These are phyloP conservation scores for Hortaea werneckii DNA, from an alignment of 2,329 filamentous ascomycete genomes.

Conservation along the genomic window DNA sequence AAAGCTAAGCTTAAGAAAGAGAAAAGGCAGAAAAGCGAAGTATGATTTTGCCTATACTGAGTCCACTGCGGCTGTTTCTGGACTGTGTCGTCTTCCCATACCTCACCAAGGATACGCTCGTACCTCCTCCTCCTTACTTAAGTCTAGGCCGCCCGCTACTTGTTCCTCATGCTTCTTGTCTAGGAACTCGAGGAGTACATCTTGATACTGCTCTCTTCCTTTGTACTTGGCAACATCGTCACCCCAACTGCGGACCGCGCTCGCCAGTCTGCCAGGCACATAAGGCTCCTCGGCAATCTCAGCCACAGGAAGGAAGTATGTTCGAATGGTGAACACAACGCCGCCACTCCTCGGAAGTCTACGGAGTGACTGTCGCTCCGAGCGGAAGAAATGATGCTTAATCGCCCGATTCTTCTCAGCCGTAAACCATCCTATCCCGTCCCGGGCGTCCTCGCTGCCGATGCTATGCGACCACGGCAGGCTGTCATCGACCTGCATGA, in stretches of 20 bases:
- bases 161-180: constrained; percentile 67
- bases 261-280: constrained; percentile 68
- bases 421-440: constrained; percentile 59
- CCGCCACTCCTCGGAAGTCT: constrained; percentile 41
- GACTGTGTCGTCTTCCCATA: not conserved
- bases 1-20: constrained; percentile 17
- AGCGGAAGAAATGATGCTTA: constrained; percentile 65
- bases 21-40: constrained; percentile 10
- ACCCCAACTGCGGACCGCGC: constrained; percentile 71
- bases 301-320: constrained; percentile 65
- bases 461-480: constrained; percentile 70
- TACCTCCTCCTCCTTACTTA: constrained; percentile 50
- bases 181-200: constrained; percentile 65
- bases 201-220: constrained; percentile 62
- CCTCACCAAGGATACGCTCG: constrained; percentile 51
- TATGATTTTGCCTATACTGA: constrained; percentile 8
- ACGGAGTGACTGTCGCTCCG: constrained; percentile 61
- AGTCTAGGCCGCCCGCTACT: constrained; percentile 53
- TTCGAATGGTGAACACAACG: constrained; percentile 64
- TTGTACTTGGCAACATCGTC: constrained; percentile 69
- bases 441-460: constrained; percentile 54
- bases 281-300: constrained; percentile 61
- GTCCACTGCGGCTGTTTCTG: not conserved
- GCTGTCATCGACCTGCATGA: constrained; percentile 73
- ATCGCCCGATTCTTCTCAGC: constrained; percentile 66